A percentile compares a stretch with the other conserved stretches of the same genome.
Evolutionary conservation across 257 asterid species (phyloP).

Genomic region (Ehretia macrophylla): DNA sequence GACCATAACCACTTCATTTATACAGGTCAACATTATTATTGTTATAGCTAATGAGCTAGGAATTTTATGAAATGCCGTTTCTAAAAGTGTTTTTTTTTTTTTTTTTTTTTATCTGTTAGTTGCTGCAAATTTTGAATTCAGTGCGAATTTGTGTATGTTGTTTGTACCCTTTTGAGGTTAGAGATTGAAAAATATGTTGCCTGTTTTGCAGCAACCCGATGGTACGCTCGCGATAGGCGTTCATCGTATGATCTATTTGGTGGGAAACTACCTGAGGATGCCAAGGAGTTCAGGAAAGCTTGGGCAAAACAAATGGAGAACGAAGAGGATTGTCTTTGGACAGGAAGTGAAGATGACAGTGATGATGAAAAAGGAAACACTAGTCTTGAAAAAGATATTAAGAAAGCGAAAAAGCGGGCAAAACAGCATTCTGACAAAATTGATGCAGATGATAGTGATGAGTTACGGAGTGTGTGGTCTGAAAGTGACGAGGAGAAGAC

Average conservation of each 20-base stretch:
- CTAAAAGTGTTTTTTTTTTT: too few species aligned
- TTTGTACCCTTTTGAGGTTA: neutral
- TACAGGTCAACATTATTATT: too few species aligned
- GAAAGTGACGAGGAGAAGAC: slow-evolving; percentile 80
- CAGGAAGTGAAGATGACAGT: slow-evolving; percentile 73
- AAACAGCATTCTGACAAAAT: slow-evolving; percentile 45
- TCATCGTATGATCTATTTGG: slow-evolving; percentile 70
- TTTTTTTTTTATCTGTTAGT: neutral
- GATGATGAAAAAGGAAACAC: slow-evolving; percentile 44
- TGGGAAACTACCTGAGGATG: slow-evolving; percentile 47
- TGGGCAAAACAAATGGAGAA: slow-evolving; percentile 84
- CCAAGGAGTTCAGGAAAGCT: slow-evolving; percentile 63
- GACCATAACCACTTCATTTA: too few species aligned
- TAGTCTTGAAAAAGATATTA: slow-evolving; percentile 65
- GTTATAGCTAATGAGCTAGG: too few species aligned
- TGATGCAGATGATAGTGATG: slow-evolving; percentile 92
- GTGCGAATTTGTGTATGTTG: too few species aligned
- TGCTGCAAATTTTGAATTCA: too few species aligned
- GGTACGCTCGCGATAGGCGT: slow-evolving; percentile 51
- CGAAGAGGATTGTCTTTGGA: slow-evolving; percentile 92
- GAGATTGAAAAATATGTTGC: neutral
- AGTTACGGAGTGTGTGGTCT: slow-evolving; percentile 60
- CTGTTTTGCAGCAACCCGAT: slow-evolving; percentile 48
- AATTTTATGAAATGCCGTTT: too few species aligned
- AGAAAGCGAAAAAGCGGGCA: slow-evolving; percentile 68